Conservation (phyloP, 441 rosid genomes). For the Corymbia calophylla region DNA sequence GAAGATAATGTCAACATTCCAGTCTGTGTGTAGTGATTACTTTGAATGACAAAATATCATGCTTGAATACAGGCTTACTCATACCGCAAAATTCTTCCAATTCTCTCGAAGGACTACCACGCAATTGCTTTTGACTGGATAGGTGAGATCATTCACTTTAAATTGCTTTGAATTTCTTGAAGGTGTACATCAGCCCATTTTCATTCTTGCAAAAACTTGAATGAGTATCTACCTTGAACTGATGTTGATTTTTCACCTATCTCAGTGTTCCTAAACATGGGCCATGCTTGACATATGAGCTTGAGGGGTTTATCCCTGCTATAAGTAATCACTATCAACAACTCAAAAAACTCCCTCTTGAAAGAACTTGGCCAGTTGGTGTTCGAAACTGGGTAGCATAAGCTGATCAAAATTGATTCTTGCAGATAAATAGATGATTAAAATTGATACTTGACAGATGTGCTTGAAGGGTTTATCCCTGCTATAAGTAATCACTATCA, state of each 20-base stretch:
- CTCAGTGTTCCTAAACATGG: not conserved
- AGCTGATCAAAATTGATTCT: not conserved
- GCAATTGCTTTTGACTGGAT: slow-evolving; percentile 91
- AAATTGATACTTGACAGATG: not conserved
- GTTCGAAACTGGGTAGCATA: not conserved
- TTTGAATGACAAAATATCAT: not conserved
- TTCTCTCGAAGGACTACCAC: slow-evolving; percentile 60
- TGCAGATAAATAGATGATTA: not conserved
- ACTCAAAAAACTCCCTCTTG: not conserved
- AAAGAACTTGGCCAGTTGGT: not conserved
- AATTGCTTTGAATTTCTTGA: not conserved
- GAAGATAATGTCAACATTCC: not conserved
- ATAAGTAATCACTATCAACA: not conserved
- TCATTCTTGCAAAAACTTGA: not conserved
- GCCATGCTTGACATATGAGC: not conserved
- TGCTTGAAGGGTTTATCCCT: not conserved
- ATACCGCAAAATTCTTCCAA: slow-evolving; percentile 70
- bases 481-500: not conserved
- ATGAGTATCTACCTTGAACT: not conserved
- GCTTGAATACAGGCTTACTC: slow-evolving; percentile 61
- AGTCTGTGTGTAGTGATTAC: not conserved
- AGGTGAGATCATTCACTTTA: slow-evolving; percentile 24
- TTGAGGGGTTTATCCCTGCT: not conserved
- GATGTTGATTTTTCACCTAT: not conserved
- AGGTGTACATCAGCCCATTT: not conserved